phyloP scores from a whole-genome alignment of 192 early-diverging fungal species.

The Coemansia sp. region DNA sequence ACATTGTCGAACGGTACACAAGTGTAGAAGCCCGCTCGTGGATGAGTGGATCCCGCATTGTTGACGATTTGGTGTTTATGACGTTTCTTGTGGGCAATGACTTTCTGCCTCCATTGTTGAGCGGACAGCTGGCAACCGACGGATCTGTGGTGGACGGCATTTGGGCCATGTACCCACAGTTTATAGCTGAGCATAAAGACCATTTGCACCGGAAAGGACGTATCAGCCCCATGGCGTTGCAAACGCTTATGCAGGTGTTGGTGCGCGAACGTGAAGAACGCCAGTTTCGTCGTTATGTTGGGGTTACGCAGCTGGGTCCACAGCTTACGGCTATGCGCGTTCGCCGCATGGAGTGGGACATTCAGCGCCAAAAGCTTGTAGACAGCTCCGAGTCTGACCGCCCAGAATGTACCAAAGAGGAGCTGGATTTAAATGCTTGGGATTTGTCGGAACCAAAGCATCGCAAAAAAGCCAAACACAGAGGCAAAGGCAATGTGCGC shows the following conservation, averaged over 20 bases:
- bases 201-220: conserved; percentile 57
- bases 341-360: conserved; percentile 31
- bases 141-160: conserved; percentile 58
- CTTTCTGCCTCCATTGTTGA: conserved; percentile 71
- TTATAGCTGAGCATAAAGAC: background rate
- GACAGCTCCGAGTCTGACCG: no score
- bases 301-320: conserved; percentile 23
- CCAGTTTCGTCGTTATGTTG: conserved; percentile 47
- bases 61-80: conserved; percentile 94
- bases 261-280: conserved; percentile 56
- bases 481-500: background rate
- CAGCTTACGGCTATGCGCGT: conserved; percentile 23
- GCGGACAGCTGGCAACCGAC: conserved; percentile 44
- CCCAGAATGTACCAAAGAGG: background rate
- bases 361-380: background rate
- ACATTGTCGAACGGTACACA: conserved; percentile 70
- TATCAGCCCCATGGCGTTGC: conserved; percentile 48
- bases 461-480: conserved; percentile 5
- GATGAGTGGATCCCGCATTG: conserved; percentile 56
- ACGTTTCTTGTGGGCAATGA: conserved; percentile 95
- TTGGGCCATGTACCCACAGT: conserved; percentile 36
- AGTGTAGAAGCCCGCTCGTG: conserved; percentile 67
- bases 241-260: conserved; percentile 52
- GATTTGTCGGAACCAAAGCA: background rate
- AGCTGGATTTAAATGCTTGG: background rate